Percentiles rank a stretch among this genome's conserved stretches.
Evolutionary conservation across 805 yeast genomes (phyloP).

Genomic region (Pichia paraexigua): DNA sequence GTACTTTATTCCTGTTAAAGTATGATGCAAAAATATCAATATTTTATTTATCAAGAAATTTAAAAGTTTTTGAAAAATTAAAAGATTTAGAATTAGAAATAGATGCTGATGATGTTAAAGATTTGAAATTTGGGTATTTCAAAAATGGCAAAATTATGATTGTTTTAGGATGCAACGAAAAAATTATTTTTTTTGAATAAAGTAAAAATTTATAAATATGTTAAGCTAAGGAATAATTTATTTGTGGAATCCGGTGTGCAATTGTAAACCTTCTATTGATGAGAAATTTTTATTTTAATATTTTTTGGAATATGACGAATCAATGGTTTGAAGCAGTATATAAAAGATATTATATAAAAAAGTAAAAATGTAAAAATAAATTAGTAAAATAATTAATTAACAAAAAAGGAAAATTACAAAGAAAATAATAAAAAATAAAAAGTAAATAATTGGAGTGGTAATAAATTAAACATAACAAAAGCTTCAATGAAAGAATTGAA

Average conservation of each 20-base stretch:
- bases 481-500: background rate
- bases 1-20: background rate
- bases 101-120: background rate
- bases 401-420: too few relatives aligned
- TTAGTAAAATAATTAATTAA: too few relatives aligned
- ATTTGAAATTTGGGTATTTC: constrained; percentile 15
- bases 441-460: background rate
- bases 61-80: background rate
- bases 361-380: too few relatives aligned
- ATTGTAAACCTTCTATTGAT: too few relatives aligned
- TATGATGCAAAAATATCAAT: background rate
- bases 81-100: background rate
- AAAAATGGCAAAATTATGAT: constrained; percentile 14
- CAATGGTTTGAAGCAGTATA: too few relatives aligned
- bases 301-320: background rate
- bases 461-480: too few relatives aligned
- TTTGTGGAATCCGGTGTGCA: too few relatives aligned
- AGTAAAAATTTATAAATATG: background rate
- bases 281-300: too few relatives aligned
- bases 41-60: background rate
- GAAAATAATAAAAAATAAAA: too few relatives aligned
- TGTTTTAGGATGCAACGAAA: constrained; percentile 5
- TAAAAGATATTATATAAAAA: too few relatives aligned
- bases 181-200: background rate
- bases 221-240: background rate